phyloP scores from a whole-genome alignment of 2,329 filamentous ascomycete genomes.

The Lachnellula suecica region DNA sequence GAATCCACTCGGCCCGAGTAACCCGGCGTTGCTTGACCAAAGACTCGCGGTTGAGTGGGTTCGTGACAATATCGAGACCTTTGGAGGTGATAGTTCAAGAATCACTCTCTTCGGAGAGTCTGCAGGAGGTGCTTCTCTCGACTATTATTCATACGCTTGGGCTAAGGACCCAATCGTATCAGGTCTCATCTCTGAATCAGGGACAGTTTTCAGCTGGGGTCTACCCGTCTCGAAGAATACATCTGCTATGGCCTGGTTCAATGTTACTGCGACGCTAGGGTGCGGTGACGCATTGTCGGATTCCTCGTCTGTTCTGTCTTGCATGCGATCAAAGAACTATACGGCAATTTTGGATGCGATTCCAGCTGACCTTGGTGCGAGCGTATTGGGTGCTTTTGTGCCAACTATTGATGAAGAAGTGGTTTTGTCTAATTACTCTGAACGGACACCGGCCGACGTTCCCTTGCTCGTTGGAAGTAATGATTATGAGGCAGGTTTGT shows the following conservation, averaged over 20 bases:
- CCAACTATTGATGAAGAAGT: slow-evolving; percentile 29
- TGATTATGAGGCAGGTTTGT: slow-evolving; percentile 35
- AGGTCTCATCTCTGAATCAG: slow-evolving; percentile 33
- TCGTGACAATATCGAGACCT: slow-evolving; percentile 54
- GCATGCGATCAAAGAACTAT: slow-evolving; percentile 25
- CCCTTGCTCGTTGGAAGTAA: slow-evolving; percentile 34
- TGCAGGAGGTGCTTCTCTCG: slow-evolving; percentile 54
- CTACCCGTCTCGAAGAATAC: slow-evolving; percentile 20
- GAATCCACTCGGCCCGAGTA: slow-evolving; percentile 35
- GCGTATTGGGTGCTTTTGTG: slow-evolving; percentile 22
- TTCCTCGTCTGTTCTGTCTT: slow-evolving; percentile 21
- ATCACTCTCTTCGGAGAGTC: slow-evolving; percentile 57
- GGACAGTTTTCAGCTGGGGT: slow-evolving; percentile 29
- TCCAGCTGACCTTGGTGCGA: slow-evolving; percentile 7
- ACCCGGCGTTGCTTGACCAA: slow-evolving; percentile 64
- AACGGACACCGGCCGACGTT: slow-evolving; percentile 20
- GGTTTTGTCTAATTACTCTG: slow-evolving; percentile 30
- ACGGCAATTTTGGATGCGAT: slow-evolving; percentile 21
- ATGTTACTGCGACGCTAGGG: slow-evolving; percentile 22
- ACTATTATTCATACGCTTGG: slow-evolving; percentile 34
- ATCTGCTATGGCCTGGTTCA: slow-evolving; percentile 25
- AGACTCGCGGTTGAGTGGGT: slow-evolving; percentile 60
- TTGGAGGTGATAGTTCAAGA: slow-evolving; percentile 57
- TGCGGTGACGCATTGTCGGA: slow-evolving; percentile 29
- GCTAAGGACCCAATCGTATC: slow-evolving; percentile 31